Evolutionary conservation across 2,329 filamentous ascomycete species (phyloP), one percentile per base, ranked within the genome.

Genomic region (Xylariaceae sp.): DNA sequence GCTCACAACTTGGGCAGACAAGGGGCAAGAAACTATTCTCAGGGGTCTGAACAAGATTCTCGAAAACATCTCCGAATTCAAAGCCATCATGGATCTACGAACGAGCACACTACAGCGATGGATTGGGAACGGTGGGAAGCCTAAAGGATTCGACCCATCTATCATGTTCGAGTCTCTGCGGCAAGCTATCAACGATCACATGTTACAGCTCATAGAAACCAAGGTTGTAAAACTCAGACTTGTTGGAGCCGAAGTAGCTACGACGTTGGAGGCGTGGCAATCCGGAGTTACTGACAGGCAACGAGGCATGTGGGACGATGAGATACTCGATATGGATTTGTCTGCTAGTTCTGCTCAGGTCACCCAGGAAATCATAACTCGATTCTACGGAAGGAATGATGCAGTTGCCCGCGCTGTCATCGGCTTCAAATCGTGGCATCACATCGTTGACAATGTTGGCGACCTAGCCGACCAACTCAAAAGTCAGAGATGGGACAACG

Each of bases 401-500:
- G 75, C 82, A 8, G 80, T 92, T 0, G 81, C 82, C 37, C 75
- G 74, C 51, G 81, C 86, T 0, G 75, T 85, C 1, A 74, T 79
- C 9, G 76, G 79, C 45, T 94, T 94, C 65, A 78, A 83, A 55
- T 77, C 78, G 1, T 96, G 91, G 91, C 80, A 84, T 45, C 75
- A 77, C n/a, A 80, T 86, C 4, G 81, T 95, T n/a, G 80, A 86
- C 56, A 82, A 85, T 50, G 80, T 88, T 11, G 79, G 78, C 43
- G 74, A 76, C 19, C 76, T 86, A 3, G 79, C 91, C 6, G 81
- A 84, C 41, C 77, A 81, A 55, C 79, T 94, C 62, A 81, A 77
- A 57, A 80, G 80, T 46, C 83, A 86, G 60, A 80, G 83, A 53
- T 91, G 88, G 87, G 86, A 91, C 59, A 86, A 89, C 53, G 86